phyloP scores from a whole-genome alignment of 164 flowering plant genomes.

The Santalum album region DNA sequence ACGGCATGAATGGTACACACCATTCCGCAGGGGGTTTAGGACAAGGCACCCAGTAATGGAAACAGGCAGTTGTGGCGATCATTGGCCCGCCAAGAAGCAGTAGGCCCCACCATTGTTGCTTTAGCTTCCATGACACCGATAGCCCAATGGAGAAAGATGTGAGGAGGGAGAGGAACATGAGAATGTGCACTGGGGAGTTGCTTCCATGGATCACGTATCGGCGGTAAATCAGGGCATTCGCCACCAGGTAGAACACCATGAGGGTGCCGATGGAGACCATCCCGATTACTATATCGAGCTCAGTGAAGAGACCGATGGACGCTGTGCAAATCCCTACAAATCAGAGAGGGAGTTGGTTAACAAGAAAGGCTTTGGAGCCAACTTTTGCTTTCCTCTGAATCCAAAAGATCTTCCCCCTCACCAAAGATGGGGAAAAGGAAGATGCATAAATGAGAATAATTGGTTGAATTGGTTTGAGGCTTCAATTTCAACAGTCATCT shows the following conservation, averaged over 20 bases:
- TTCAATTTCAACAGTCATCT: too few relatives aligned
- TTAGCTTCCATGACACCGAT: conserved; percentile 55
- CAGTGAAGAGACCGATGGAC: conserved; percentile 72
- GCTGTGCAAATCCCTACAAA: conserved; percentile 74
- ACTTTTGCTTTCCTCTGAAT: too few relatives aligned
- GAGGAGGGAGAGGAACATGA: conserved; percentile 57
- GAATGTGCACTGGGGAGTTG: conserved; percentile 31
- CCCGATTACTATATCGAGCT: conserved; percentile 48
- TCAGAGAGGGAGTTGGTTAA: not conserved
- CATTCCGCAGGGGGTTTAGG: conserved; percentile 20
- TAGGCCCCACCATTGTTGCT: conserved; percentile 37
- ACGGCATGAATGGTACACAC: conserved; percentile 83
- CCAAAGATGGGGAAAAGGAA: too few relatives aligned
- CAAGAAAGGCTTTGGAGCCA: not conserved
- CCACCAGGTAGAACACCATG: conserved; percentile 74
- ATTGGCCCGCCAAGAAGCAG: conserved; percentile 31
- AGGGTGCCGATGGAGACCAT: conserved; percentile 73
- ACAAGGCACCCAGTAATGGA: conserved; percentile 31
- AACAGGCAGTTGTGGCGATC: conserved; percentile 33
- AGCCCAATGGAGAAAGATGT: conserved; percentile 45
- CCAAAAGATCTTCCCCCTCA: too few relatives aligned
- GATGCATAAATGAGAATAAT: too few relatives aligned
- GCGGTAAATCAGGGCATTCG: conserved; percentile 69
- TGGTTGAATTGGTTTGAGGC: too few relatives aligned
- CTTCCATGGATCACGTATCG: conserved; percentile 33